These are phyloP conservation scores for Trichosporon faecale DNA, from an alignment of 1,284 basidiomycete species.

Conservation along the genomic window DNA sequence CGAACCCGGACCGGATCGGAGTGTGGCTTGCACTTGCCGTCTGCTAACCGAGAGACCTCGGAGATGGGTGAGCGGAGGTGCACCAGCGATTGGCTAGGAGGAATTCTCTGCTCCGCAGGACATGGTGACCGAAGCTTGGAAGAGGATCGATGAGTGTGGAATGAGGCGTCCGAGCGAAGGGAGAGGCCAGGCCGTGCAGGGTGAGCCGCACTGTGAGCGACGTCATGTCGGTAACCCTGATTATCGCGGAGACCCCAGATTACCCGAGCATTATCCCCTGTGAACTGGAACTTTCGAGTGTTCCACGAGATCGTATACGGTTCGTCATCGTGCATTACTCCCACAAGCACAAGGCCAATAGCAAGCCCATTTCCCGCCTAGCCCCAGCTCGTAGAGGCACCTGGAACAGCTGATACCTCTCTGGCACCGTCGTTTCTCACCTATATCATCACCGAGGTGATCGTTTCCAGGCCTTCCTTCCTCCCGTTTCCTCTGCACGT, in stretches of 20 bases:
- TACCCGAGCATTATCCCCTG: conserved; percentile 3
- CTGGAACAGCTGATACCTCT: not conserved
- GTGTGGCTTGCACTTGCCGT: not conserved
- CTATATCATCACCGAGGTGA: conserved; percentile 3
- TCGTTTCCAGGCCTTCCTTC: not conserved
- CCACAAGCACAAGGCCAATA: not conserved
- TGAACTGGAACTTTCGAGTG: not conserved
- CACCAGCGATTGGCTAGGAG: not conserved
- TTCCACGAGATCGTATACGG: not conserved
- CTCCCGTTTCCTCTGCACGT: not conserved
- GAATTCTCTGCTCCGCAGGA: not conserved
- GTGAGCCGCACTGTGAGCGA: not conserved
- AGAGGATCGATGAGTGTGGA: not conserved
- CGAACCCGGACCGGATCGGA: not conserved
- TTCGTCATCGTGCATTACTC: conserved; percentile 1
- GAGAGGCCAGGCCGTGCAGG: too few species aligned
- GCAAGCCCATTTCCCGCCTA: not conserved
- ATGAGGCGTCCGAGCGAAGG: not conserved
- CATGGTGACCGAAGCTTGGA: not conserved
- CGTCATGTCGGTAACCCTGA: not conserved
- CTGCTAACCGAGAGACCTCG: not conserved
- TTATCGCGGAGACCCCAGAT: not conserved
- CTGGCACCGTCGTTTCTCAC: not conserved
- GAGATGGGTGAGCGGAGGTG: not conserved
- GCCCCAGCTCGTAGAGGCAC: not conserved